Evolutionary conservation across 495 filamentous ascomycete genomes (phyloP).

Genomic region (Aspergillus biplanus): DNA sequence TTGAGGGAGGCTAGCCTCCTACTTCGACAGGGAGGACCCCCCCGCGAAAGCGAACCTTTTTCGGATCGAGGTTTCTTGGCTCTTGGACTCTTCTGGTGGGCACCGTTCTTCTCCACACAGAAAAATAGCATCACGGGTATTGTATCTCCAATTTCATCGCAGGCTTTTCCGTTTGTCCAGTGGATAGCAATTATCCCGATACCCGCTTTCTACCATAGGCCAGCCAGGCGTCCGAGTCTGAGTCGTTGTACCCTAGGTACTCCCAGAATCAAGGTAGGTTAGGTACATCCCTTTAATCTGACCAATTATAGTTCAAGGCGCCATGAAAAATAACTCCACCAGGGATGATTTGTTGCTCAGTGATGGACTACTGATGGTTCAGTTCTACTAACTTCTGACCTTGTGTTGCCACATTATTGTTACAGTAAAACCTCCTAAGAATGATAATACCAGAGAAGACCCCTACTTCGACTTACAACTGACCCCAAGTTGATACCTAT

Average conservation of each 20-base stretch:
- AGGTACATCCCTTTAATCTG: constrained; percentile 10
- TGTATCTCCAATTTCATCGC: too few relatives aligned
- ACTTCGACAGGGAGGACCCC: constrained; percentile 12
- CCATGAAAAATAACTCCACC: constrained; percentile 16
- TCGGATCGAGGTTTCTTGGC: constrained; percentile 14
- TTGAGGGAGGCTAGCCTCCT: neutral
- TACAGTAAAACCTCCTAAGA: constrained; percentile 8
- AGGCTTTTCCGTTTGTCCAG: constrained; percentile 1
- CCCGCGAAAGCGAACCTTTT: constrained; percentile 24
- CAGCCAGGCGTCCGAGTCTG: constrained; percentile 14
- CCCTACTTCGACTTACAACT: neutral
- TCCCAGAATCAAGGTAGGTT: constrained; percentile 13
- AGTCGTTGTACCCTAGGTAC: constrained; percentile 24
- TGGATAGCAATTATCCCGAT: constrained; percentile 9
- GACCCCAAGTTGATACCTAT: neutral
- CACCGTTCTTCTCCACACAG: neutral
- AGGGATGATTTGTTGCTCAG: constrained; percentile 21
- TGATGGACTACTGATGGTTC: neutral
- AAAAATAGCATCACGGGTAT: too few relatives aligned
- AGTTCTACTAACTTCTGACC: constrained; percentile 13
- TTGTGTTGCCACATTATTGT: constrained; percentile 26
- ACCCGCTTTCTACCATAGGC: constrained; percentile 3
- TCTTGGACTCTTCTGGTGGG: neutral
- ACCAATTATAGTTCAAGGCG: constrained; percentile 12
- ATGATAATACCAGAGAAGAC: too few relatives aligned